Base-by-base conservation (phyloP, 2,329 filamentous ascomycete genomes). In the Tolypocladium amazonense region DNA sequence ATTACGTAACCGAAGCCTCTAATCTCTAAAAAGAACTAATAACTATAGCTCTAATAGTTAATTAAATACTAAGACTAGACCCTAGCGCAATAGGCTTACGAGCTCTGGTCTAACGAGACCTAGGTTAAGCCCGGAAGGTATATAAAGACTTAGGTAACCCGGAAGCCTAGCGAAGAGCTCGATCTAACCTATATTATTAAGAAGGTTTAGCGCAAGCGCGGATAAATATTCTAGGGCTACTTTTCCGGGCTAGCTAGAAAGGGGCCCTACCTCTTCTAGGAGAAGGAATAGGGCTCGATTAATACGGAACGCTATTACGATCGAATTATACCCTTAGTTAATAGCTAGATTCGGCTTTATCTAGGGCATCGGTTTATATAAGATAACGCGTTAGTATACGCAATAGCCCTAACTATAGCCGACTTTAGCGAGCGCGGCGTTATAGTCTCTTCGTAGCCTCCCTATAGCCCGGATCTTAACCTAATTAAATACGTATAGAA, bases 381-480 rank as follows among this genome's bases (percentile, higher is more conserved):
- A 35, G 50, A 53, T 12, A 53, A 35, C 11, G 50, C 50, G 2
- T 18, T 6, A 9, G 27, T 27, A 33, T 1, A 25, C 23, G 5
- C 4, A 14, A 6, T 14, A 2, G 9, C 1, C 27, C 1, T n/a
- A n/a, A n/a, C n/a, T n/a, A n/a, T n/a, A n/a, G 18, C 27, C 9
- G 27, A 30, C 9, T 53, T 35, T 18, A 35, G 12, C 8, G 50
- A 53, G 4, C 50, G 27, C 20, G 50, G 50, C 4, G 11, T 35
- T 12, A 1, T 35, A 6, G 27, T 23, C 33, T 33, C 27, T 20
- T 5, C 9, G 2, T 35, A 27, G 43, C 50, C 50, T 6, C 8
- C 27, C 11, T 53, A 53, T 35, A 53, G 50, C 50, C 50, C 27
- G 4, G 27, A 53, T n/a, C 15, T 53, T 20, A 35, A 47, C 12